These are phyloP conservation scores for Amanita phalloides DNA, from an alignment of 768 basidiomycete species.

Conservation along the genomic window DNA sequence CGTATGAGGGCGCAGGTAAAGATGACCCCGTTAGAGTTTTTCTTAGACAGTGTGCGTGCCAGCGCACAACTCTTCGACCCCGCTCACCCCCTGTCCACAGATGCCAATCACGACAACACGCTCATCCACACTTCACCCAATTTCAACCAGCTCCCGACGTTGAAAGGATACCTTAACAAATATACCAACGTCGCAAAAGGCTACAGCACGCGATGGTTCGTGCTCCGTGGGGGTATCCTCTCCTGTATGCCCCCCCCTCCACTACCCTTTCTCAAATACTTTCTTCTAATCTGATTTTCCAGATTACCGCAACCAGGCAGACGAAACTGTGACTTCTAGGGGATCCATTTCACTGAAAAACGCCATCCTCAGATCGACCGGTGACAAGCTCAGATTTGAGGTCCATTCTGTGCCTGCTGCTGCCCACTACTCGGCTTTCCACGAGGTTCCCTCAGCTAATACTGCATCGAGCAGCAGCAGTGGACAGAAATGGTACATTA, in stretches of 20 bases:
- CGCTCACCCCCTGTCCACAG: conserved; percentile 27
- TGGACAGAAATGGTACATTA: conserved; percentile 72
- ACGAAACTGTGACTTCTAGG: conserved; percentile 75
- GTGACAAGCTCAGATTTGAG: conserved; percentile 71
- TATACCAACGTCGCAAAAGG: conserved; percentile 90
- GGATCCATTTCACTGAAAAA: conserved; percentile 85
- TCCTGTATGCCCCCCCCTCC: conserved; percentile 47
- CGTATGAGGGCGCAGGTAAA: conserved; percentile 56
- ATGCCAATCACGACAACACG: conserved; percentile 67
- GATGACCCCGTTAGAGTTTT: conserved; percentile 79
- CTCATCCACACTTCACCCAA: conserved; percentile 36
- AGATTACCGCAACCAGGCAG: conserved; percentile 86
- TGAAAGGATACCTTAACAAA: conserved; percentile 81
- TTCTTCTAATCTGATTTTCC: not conserved
- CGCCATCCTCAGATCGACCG: conserved; percentile 49
- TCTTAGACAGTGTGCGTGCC: conserved; percentile 65
- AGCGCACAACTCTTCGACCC: not conserved
- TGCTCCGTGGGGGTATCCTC: conserved; percentile 75
- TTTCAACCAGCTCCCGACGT: conserved; percentile 39
- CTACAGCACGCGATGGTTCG: conserved; percentile 87
- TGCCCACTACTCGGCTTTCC: not conserved
- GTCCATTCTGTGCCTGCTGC: conserved; percentile 52
- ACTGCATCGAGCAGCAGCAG: not conserved
- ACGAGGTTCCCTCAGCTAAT: not conserved
- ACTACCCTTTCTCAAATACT: not conserved